Evolutionary conservation across 192 early-diverging fungal genomes (phyloP), one percentile per base, ranked within the genome.

Genomic region (Podila verticillata): DNA sequence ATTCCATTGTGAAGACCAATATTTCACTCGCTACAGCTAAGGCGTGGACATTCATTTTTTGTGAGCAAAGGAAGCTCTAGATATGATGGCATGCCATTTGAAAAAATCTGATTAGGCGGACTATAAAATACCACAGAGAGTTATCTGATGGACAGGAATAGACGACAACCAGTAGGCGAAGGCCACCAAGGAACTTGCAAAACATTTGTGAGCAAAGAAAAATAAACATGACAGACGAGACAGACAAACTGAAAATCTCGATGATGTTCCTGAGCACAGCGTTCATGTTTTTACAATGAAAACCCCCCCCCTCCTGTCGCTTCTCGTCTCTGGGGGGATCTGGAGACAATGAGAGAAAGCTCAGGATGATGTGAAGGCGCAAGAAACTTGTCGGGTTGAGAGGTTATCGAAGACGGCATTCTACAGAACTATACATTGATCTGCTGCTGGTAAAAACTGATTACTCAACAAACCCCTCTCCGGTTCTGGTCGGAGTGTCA

Each of bases 91-190:
- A 57, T 57, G 32, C 32, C 6, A 34, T 34, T 34, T 34, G 32
- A 58, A 58, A 58, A 58, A 58, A 58, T 58, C 57, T 58, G 57
- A 58, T 58, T 29, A 58, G 57, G 57, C 57, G 57, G 57, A 58
- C 26, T 58, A 58, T 17, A 28, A 58, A 58, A 58, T 34, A 6
- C 61, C 61, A 62, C 12, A n/a, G 35, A 62, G n/a, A 62, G 61
- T 62, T 62, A 62, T 62, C 61, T 36, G 61, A 62, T 62, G 61
- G 61, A 36, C 34, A 62, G 59, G 31, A 61, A 61, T 32, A 34
- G 59, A 32, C 28, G 4, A 34, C 29, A 61, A 61, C 32, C 32
- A 34, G 32, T 34, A 34, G 32, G 32, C 32, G 29, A 62, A 34
- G 32, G 32, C 6, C 6, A 34, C 32, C 32, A 34, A 34, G 32